Evolutionary conservation across 148 eudicot genomes (phyloP), one percentile per base, ranked within the genome.

Genomic region (Tetragonia tetragonoides): DNA sequence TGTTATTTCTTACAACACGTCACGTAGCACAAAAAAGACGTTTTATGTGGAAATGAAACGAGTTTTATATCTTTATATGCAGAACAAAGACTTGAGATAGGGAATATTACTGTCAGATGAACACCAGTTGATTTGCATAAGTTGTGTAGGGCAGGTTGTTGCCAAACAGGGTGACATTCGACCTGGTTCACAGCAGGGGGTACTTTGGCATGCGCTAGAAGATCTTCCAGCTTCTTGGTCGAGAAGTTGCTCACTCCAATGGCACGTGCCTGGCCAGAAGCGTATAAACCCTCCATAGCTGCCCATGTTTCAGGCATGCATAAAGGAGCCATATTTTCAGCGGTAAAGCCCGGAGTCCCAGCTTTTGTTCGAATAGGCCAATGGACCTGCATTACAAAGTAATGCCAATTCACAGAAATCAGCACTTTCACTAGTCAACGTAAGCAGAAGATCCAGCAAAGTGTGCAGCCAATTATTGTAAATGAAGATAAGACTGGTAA

Each of bases 171-270:
- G 74, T 89, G 90, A 75, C 90, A 89, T 76, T 89, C 93, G 41
- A 89, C 93, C 81, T 89, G 90, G 75, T 88, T 89, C 51, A 89
- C 93, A 5, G 90, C 93, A 53, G 93, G 93, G 51, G 88, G 88
- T n/a, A 89, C 85, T 72, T 80, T 85, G 3, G 93, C 89, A 49
- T 70, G 75, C 7, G 59, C 23, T 46, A 89, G 82, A 68, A 89
- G 61, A 42, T 89, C 86, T 77, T 84, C 75, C 61, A 89, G 86
- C 86, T 89, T 89, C 81, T 89, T 86, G 12, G 84, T 78, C 0
- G 93, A 88, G 79, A 88, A 88, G 76, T 89, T 89, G 76, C 93
- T 87, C 57, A 89, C 93, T 34, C 93, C 93, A 20, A 87, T 84
- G 3, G 93, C 89, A 18, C 88, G 85, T 40, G 88, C 87, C 78